Evolutionary conservation across 768 basidiomycete species (phyloP), one percentile per base, ranked within the genome.

Genomic region (Gymnopilus junonius): DNA sequence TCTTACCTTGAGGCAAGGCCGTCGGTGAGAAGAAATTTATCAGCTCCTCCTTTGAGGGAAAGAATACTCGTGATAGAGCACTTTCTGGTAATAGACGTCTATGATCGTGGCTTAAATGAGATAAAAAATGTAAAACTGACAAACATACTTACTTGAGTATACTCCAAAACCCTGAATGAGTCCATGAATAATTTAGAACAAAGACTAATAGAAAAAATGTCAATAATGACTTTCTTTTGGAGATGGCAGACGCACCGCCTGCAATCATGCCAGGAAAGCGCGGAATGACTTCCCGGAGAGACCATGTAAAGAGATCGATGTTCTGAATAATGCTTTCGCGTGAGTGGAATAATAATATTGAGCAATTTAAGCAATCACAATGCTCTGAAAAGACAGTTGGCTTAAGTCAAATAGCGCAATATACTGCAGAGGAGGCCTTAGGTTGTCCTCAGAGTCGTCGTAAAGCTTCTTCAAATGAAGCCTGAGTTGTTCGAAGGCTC

Each of bases 231-330:
- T 34, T 14, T 53, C n/a, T 35, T 37, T 25, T 37, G 15, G 31
- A 20, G 29, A 42, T 27, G 56, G 45, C 40, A 14, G 37, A 50
- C 56, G 67, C 71, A 88, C 91, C 88, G 72, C 88, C 90, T 35
- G 86, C 90, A 31, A 93, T 76, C 86, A 93, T 85, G 58, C 91
- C 91, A 55, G 92, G 89, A 76, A 86, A 92, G 55, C 84, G 83
- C 37, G 90, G 90, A 43, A 88, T 79, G 31, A 89, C 79, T 66
- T 93, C 89, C 63, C 83, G 83, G 61, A 88, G 69, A 50, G 83
- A 82, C 88, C 88, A 93, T 20, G 82, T 79, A 45, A 89, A 77
- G 7, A 90, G 74, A 65, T 91, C 87, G 39, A 87, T 69, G 68
- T 83, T 84, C 87, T 92, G 59, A 12, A 25, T 17, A 23, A 48